These are phyloP conservation scores for Verticillium klebahnii DNA, from an alignment of 2,329 filamentous ascomycete species.

Conservation along the genomic window DNA sequence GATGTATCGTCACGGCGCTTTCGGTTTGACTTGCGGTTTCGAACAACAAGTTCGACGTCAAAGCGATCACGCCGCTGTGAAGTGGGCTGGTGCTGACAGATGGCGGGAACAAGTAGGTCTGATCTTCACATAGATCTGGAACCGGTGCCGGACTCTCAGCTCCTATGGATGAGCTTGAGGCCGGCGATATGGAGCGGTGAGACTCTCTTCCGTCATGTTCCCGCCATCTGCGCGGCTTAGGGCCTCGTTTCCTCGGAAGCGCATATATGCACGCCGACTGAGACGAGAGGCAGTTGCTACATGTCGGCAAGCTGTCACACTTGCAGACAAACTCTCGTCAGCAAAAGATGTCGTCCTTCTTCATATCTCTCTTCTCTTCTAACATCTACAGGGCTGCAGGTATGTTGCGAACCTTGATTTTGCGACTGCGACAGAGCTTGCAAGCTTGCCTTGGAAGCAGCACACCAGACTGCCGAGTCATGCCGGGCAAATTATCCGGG, in stretches of 20 bases:
- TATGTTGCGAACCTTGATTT: background rate
- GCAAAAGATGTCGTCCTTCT: background rate
- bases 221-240: background rate
- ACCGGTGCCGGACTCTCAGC: background rate
- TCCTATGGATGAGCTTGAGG: background rate
- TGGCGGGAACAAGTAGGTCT: background rate
- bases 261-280: background rate
- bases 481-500: background rate
- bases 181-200: background rate
- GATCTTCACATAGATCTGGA: background rate
- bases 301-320: slow-evolving; percentile 2
- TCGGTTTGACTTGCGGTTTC: background rate
- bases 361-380: background rate
- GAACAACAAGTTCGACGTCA: background rate
- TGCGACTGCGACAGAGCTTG: background rate
- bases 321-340: background rate
- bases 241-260: background rate
- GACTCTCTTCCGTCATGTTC: background rate
- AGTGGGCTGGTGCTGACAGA: background rate
- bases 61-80: background rate
- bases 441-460: background rate
- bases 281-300: background rate
- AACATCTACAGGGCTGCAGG: background rate
- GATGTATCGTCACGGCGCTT: background rate
- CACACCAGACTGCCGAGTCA: background rate